Base-by-base conservation (phyloP, 2,329 filamentous ascomycete genomes). In the Cordyceps cicadae region DNA sequence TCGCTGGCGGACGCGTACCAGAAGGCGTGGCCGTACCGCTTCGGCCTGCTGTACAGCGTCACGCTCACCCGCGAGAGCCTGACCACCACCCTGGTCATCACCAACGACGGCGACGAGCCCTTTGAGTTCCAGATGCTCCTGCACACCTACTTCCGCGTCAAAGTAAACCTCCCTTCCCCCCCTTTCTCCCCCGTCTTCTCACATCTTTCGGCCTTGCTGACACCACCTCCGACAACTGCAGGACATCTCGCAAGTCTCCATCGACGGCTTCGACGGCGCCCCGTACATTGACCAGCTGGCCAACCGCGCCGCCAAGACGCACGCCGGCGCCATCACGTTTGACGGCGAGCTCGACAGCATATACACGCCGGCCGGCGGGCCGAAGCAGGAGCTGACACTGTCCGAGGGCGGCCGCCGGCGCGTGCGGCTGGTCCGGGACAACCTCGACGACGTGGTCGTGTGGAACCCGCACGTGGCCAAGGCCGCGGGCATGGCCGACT, bases 391-490 rank as follows among this genome's bases (percentile, higher is more conserved):
- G 1, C 74, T 90, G 52, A 70, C 81, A 14, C 83, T 95, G 53
- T 70, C 79, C 17, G 85, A 89, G 68, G 87, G 84, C 63, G 81
- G 82, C 69, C 79, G 82, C 69, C 79, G 86, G 15, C 77, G 82
- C 55, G 92, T 89, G 77, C 85, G 86, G 62, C 81, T 97, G 60
- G 84, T 88, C 46, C 85, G 94, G 63, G 91, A 97, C 74, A 92
- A 91, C 66, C 81, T 99, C 66, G 83, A 84, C 64, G 90, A 97
- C 66, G 87, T 94, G 17, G 93, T 97, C 1, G 89, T 97, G 34
- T 99, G 94, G 94, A 99, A 99, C 75, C 94, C 94, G 1, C 97
- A 93, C 92, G 81, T 82, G 46, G 90, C 92, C 64, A 96, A 95
- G 79, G 86, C 90, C 1, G 84, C 86, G 67, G 81, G 81, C 5